phyloP scores from a whole-genome alignment of 2,329 filamentous ascomycete genomes.

The Venturia asperata region DNA sequence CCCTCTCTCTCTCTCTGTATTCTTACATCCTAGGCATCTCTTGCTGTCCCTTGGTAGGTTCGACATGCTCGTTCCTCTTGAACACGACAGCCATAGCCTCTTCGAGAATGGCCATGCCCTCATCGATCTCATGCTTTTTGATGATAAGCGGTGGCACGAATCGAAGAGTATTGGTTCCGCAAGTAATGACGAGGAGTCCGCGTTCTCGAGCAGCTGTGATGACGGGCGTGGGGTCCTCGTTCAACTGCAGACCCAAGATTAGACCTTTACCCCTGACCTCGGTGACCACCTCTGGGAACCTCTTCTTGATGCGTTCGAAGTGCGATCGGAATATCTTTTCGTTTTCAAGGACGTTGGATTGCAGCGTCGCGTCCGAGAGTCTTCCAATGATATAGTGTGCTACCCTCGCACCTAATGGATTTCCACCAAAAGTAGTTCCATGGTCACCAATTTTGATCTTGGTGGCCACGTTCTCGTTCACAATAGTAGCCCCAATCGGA shows the following conservation, averaged over 20 bases:
- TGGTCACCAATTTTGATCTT: slow-evolving; percentile 73
- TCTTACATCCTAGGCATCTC: slow-evolving; percentile 13
- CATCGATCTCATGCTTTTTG: slow-evolving; percentile 69
- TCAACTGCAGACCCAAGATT: slow-evolving; percentile 80
- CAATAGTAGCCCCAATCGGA: slow-evolving; percentile 78
- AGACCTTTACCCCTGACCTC: slow-evolving; percentile 79
- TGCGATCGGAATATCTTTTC: slow-evolving; percentile 52
- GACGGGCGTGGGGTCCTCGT: slow-evolving; percentile 62
- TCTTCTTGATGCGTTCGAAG: slow-evolving; percentile 50
- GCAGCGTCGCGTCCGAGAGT: slow-evolving; percentile 63
- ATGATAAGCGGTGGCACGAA: slow-evolving; percentile 87
- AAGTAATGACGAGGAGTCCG: slow-evolving; percentile 84
- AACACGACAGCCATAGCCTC: slow-evolving; percentile 46
- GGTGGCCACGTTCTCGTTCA: slow-evolving; percentile 59
- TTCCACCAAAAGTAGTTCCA: slow-evolving; percentile 90
- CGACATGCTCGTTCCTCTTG: neutral
- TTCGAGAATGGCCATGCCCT: slow-evolving; percentile 69
- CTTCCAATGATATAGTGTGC: slow-evolving; percentile 79
- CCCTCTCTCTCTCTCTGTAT: neutral
- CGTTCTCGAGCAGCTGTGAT: slow-evolving; percentile 81
- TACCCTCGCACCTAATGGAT: slow-evolving; percentile 75
- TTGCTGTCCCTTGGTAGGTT: slow-evolving; percentile 16
- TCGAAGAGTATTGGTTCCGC: slow-evolving; percentile 82
- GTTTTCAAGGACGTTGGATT: slow-evolving; percentile 63
- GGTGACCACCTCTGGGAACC: slow-evolving; percentile 63